phyloP scores from a whole-genome alignment of 2,329 filamentous ascomycete genomes.

The Claviceps africana region DNA sequence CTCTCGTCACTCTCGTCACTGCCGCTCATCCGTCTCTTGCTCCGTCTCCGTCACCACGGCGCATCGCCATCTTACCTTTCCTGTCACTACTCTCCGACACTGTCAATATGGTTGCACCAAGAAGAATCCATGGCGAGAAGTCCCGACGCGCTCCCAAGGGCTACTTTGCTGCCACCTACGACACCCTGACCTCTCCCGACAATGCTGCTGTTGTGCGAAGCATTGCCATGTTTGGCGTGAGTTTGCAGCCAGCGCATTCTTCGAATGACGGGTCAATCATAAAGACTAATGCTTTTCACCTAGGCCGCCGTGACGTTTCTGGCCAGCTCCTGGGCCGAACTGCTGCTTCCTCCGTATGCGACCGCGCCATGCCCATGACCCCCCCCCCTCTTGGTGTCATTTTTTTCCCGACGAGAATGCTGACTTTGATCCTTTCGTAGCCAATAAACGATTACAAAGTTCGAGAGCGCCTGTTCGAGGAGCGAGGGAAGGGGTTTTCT shows the following conservation, averaged over 20 bases:
- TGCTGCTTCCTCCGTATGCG: constrained; percentile 50
- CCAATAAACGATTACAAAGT: not conserved
- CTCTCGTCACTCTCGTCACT: not conserved
- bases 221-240: constrained; percentile 53
- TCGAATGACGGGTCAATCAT: not conserved
- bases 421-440: not conserved
- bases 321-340: constrained; percentile 52
- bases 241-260: constrained; percentile 16
- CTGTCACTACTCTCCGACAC: not conserved
- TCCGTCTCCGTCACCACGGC: not conserved
- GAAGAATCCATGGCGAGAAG: constrained; percentile 40
- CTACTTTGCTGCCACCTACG: constrained; percentile 44
- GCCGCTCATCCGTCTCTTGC: not conserved
- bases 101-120: constrained; percentile 45
- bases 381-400: not conserved
- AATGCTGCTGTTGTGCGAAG: constrained; percentile 57
- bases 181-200: constrained; percentile 49
- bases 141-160: constrained; percentile 31
- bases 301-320: constrained; percentile 41
- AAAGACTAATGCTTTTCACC: constrained; percentile 4
- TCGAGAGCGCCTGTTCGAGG: not conserved
- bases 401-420: not conserved
- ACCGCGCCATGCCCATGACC: not conserved
- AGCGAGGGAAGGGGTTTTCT: not conserved
- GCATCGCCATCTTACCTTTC: not conserved